These are phyloP conservation scores for Zoysia pacifica DNA, from an alignment of 176 grass and related monocot genomes.

Conservation along the genomic window DNA sequence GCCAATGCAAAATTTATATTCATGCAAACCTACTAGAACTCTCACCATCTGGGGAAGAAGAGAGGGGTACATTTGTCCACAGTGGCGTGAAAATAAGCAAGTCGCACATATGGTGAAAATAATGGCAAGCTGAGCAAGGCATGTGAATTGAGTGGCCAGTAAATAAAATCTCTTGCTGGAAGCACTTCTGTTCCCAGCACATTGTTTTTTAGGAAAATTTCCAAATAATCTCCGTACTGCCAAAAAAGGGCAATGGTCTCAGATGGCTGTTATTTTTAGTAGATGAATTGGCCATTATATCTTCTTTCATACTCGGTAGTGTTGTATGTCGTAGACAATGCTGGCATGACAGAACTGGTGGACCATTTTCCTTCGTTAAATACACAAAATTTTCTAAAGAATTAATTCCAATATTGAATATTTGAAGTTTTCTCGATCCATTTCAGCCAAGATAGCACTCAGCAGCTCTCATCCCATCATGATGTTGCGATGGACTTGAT, in stretches of 20 bases:
- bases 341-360: not conserved
- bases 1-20: constrained; percentile 12
- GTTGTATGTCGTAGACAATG: not conserved
- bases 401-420: not conserved
- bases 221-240: too few species aligned
- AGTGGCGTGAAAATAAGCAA: too few species aligned
- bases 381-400: constrained; percentile 19
- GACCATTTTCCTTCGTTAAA: not conserved
- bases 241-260: too few species aligned
- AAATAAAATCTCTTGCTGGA: not conserved
- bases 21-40: not conserved
- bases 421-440: constrained; percentile 31
- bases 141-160: too few species aligned
- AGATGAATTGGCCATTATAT: not conserved
- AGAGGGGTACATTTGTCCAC: too few species aligned
- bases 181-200: not conserved
- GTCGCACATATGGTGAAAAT: too few species aligned
- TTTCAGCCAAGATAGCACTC: constrained; percentile 65
- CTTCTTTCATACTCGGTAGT: constrained; percentile 4
- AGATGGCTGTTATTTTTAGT: too few species aligned
- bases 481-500: constrained; percentile 91
- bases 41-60: not conserved
- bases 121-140: too few species aligned
- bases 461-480: constrained; percentile 65
- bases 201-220: not conserved